These are phyloP conservation scores for Astrothelium subdiscretum DNA, from an alignment of 495 filamentous ascomycete species.

Conservation along the genomic window DNA sequence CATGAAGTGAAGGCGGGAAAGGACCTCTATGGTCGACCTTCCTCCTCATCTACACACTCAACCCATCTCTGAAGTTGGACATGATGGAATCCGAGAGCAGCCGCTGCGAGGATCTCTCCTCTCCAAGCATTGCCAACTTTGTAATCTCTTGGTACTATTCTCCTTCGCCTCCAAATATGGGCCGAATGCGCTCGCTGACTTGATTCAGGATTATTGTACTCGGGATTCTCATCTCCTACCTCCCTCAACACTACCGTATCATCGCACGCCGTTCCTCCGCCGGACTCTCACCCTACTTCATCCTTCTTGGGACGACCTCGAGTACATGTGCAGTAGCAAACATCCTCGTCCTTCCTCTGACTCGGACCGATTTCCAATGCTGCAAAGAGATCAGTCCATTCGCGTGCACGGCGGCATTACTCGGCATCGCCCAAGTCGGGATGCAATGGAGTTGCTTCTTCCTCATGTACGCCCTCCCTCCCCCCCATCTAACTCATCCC, in stretches of 20 bases:
- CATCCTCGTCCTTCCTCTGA: slow-evolving; percentile 71
- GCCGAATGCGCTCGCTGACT: no score
- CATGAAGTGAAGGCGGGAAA: background rate
- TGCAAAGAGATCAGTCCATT: slow-evolving; percentile 69
- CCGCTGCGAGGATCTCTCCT: slow-evolving; percentile 15
- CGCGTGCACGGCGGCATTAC: slow-evolving; percentile 69
- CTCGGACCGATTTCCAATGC: slow-evolving; percentile 67
- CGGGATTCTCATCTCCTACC: slow-evolving; percentile 86
- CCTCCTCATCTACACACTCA: background rate
- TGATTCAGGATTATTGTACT: slow-evolving; percentile 73
- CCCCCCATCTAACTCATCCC: background rate
- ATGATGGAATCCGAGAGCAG: background rate
- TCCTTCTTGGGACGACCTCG: slow-evolving; percentile 82
- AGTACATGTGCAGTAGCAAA: slow-evolving; percentile 81
- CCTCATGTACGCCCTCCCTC: slow-evolving; percentile 56
- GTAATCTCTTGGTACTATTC: slow-evolving; percentile 20
- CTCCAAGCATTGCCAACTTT: slow-evolving; percentile 18
- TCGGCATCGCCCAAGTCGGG: slow-evolving; percentile 83
- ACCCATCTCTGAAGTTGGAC: background rate
- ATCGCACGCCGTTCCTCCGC: slow-evolving; percentile 78
- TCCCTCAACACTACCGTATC: slow-evolving; percentile 90
- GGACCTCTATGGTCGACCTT: background rate
- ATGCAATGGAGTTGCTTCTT: slow-evolving; percentile 87
- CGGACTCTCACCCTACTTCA: slow-evolving; percentile 87
- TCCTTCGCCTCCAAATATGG: no score